Evolutionary conservation across 257 asterid species (phyloP).

Genomic region (Ajuga chamaepitys): DNA sequence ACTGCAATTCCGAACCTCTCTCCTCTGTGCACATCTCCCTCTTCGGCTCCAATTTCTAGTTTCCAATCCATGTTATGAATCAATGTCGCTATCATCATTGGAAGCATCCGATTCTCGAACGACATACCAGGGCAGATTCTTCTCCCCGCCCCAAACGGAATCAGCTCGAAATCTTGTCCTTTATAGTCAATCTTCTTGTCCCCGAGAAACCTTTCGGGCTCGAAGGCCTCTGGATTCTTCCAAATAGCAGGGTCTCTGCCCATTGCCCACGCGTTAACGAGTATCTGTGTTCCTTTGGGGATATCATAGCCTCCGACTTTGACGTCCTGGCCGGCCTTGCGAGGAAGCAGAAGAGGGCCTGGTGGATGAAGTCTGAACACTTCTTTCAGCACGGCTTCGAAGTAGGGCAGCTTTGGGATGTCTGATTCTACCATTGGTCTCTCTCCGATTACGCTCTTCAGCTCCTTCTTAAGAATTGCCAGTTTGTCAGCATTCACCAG

Average conservation of each 20-base stretch:
- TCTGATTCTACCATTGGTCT: conserved; percentile 15
- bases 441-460: no score
- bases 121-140: conserved; percentile 22
- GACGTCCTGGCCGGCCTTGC: background rate
- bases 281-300: background rate
- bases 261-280: background rate
- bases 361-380: background rate
- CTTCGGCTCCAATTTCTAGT: background rate
- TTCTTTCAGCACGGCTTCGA: background rate
- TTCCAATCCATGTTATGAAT: conserved; percentile 24
- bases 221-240: background rate
- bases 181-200: background rate
- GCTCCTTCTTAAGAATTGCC: no score
- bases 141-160: conserved; percentile 25
- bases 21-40: background rate
- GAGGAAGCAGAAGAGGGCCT: background rate
- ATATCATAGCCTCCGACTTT: background rate
- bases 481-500: no score
- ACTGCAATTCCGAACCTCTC: background rate
- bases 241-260: conserved; percentile 9
- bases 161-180: conserved; percentile 24
- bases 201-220: background rate
- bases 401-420: conserved; percentile 12
- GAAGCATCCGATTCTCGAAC: conserved; percentile 20
- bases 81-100: conserved; percentile 8